Base-by-base conservation (phyloP, 2,329 filamentous ascomycete species). In the Alternaria infectoria region DNA sequence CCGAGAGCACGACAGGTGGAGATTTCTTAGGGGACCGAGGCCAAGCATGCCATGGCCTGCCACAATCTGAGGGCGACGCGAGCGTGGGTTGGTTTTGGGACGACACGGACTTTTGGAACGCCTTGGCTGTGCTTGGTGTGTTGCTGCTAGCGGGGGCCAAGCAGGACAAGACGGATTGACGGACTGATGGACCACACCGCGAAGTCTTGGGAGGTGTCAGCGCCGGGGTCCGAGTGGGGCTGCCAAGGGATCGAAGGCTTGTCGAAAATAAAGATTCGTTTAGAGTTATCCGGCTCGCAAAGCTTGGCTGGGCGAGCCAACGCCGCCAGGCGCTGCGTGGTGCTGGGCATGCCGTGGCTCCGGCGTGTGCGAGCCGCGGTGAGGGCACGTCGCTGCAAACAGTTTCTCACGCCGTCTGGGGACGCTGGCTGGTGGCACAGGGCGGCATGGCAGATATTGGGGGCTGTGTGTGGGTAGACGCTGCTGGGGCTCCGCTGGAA, bases 201-300 rank as follows among this genome's bases (percentile, higher is more conserved):
- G 56, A 65, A 64, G 69, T 60, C 69, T 72, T 74, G 71, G 70
- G 30, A 69, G 61, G 72, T 71, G 73, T 74, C 72, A 72, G 70
- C 62, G 60, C 69, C 54, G 61, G 67, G 68, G 45, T 55, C 12
- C 54, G 23, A 63, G 64, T 70, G 72, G 71, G 46, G 17, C 54
- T 25, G 69, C 72, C 74, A 75, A 77, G 74, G 57, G 54, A 65
- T 67, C 62, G 62, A 76, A 77, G 75, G 75, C 76, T 78, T 77
- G 76, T 77, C 72, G 46, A 67, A 60, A 65, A 71, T 73, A 74
- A 75, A 73, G 70, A 74, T 74, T 71, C 61, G 73, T 74, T 73
- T 76, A 74, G 73, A 68, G 71, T 76, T 75, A 69, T 57, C 67
- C 74, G 70, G 72, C 68, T 57, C 59, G 56, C 60, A 72, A 73